Conservation (phyloP, 257 asterid genomes). For the Solanum corneliomulleri region DNA sequence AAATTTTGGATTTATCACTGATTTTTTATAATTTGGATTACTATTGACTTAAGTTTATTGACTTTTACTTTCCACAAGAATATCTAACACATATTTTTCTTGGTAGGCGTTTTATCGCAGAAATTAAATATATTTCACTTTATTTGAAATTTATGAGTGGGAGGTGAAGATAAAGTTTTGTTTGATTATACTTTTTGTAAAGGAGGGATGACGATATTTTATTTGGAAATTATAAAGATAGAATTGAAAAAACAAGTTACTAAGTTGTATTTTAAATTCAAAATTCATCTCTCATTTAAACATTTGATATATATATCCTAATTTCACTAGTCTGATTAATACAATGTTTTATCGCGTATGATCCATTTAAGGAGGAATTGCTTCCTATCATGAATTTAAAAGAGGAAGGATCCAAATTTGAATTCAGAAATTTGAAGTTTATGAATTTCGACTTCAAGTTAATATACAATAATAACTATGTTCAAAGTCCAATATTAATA, state of each 20-base stretch:
- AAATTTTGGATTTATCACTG: neutral
- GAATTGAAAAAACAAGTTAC: neutral
- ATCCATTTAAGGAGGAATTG: neutral
- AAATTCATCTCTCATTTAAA: neutral
- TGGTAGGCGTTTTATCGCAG: neutral
- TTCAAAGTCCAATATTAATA: neutral
- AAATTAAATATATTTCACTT: neutral
- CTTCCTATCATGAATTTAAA: neutral
- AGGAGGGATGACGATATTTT: neutral
- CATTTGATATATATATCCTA: neutral
- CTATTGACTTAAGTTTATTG: neutral
- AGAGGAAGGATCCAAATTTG: neutral
- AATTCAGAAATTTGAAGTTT: neutral
- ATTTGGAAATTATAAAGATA: neutral
- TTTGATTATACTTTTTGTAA: neutral
- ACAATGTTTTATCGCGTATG: neutral
- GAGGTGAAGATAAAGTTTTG: neutral
- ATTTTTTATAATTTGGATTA: neutral
- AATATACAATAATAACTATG: neutral
- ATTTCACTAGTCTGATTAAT: neutral
- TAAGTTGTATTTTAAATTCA: neutral
- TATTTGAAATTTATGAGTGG: neutral
- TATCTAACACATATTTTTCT: neutral
- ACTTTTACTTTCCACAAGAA: neutral
- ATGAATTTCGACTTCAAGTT: neutral